Base-by-base conservation (phyloP, 2,329 filamentous ascomycete genomes). In the Albifimbria verrucaria region DNA sequence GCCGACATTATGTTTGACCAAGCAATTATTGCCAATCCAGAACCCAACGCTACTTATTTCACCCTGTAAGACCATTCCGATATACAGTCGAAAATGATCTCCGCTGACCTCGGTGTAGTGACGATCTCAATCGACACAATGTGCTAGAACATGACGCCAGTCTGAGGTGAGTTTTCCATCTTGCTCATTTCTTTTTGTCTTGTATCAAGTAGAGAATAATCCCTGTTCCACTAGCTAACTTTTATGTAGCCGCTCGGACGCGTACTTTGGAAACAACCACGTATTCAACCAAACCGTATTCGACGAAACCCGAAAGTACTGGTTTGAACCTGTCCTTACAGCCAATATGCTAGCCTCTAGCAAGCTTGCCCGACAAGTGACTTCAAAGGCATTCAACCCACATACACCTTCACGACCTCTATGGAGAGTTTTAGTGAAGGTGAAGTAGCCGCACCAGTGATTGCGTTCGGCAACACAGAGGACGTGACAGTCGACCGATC, bases 221-320 rank as follows among this genome's bases (percentile, higher is more conserved):
- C n/a, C n/a, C 17, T 11, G 2, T 24, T 21, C 17, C 15, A 45
- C 17, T 9, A 5, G 1, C 7, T 24, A n/a, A 48, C 11, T 6
- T 24, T 39, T 32, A 6, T 39, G 2, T 22, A 77, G 74, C 41
- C 78, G 78, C 23, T 60, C 68, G 2, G 79, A 83, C 53, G 75
- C 72, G 9, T 76, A 66, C 68, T 73, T 79, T 50, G 80, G 79
- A 21, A 75, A 77, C 62, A 77, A 77, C 57, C 72, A 78, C 57
- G 52, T 74, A 52, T 83, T 83, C 68, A 80, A 83, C 64, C 66
- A 75, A 50, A 74, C 70, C 2, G 62, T 81, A 56, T 83, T 82
- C 62, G 71, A 76, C 49, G 63, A 72, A 52, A 73, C 72, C 1
- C 67, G 58, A 39, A 53, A 58, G 4, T 82, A 75, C 65, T 83